Evolutionary conservation across 176 grass and related monocot species (phyloP).

Genomic region (Phragmites australis): DNA sequence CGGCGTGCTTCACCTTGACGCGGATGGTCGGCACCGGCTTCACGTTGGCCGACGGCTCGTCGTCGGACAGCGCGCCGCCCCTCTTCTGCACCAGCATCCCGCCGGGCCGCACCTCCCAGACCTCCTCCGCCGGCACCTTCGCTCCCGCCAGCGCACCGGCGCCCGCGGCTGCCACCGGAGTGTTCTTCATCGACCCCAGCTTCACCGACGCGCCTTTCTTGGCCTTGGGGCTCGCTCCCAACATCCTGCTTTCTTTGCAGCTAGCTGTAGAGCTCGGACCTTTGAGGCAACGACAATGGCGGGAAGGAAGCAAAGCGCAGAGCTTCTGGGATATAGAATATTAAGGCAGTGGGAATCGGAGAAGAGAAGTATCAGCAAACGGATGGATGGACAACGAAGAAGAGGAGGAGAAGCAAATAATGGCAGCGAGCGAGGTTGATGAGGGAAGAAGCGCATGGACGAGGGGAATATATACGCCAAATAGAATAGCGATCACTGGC

Average conservation of each 20-base stretch:
- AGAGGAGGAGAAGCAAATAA: slow-evolving; percentile 12
- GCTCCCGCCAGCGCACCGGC: not conserved
- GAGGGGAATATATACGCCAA: slow-evolving; percentile 58
- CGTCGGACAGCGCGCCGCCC: slow-evolving; percentile 25
- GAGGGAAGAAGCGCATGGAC: slow-evolving; percentile 39
- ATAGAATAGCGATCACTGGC: slow-evolving; percentile 44
- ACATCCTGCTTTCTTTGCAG: slow-evolving; percentile 25
- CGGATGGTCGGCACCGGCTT: slow-evolving; percentile 81
- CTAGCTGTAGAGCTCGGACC: slow-evolving; percentile 21
- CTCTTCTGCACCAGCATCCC: slow-evolving; percentile 98
- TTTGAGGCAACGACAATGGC: slow-evolving; percentile 30
- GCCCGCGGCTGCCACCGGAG: not conserved
- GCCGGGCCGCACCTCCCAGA: slow-evolving; percentile 90
- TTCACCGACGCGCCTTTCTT: slow-evolving; percentile 41
- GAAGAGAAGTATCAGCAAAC: not conserved
- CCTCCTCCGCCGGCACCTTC: slow-evolving; percentile 60
- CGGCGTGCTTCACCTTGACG: slow-evolving; percentile 79
- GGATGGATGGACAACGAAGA: slow-evolving; percentile 22
- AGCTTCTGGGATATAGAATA: not conserved
- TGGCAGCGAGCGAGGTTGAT: slow-evolving; percentile 12
- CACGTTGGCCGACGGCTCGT: slow-evolving; percentile 43
- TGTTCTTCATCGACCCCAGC: slow-evolving; percentile 40
- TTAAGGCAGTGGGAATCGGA: slow-evolving; percentile 26
- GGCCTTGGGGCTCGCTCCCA: slow-evolving; percentile 53
- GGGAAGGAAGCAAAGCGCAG: not conserved